Percentiles rank a stretch among this genome's conserved stretches.
Evolutionary conservation across 768 basidiomycete species (phyloP).

Genomic region (Pleurotus sapidus): DNA sequence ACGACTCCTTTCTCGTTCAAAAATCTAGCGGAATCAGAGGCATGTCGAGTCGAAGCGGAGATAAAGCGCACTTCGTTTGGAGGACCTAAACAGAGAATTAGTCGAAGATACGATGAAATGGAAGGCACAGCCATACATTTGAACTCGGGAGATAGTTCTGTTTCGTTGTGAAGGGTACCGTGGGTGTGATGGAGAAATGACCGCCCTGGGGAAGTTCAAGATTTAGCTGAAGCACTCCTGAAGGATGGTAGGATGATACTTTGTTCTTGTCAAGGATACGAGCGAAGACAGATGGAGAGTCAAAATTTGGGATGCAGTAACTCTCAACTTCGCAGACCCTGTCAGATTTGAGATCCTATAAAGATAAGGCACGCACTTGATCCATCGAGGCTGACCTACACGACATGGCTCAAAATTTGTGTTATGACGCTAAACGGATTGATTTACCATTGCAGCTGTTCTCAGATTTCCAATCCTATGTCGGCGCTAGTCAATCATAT

Average conservation of each 20-base stretch:
- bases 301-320: slow-evolving; percentile 91
- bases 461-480: slow-evolving; percentile 78
- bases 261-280: slow-evolving; percentile 86
- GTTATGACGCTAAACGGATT: neutral
- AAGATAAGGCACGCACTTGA: slow-evolving; percentile 48
- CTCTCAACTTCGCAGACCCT: slow-evolving; percentile 67
- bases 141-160: slow-evolving; percentile 83
- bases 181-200: slow-evolving; percentile 87
- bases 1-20: slow-evolving; percentile 88
- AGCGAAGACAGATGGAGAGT: slow-evolving; percentile 90
- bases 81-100: slow-evolving; percentile 49
- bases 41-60: neutral
- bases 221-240: neutral
- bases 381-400: slow-evolving; percentile 68
- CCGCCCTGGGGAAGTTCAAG: slow-evolving; percentile 53
- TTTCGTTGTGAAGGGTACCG: slow-evolving; percentile 65
- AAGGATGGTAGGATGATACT: slow-evolving; percentile 19
- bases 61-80: slow-evolving; percentile 65
- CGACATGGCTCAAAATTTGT: neutral
- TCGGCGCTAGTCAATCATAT: neutral
- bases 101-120: neutral
- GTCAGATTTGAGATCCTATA: neutral
- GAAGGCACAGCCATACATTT: slow-evolving; percentile 45
- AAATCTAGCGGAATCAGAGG: slow-evolving; percentile 33
- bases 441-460: slow-evolving; percentile 62